Percentiles rank a stretch among this genome's conserved stretches.
Conservation (phyloP, 2,329 filamentous ascomycete species). For the Aspergillus texensis region DNA sequence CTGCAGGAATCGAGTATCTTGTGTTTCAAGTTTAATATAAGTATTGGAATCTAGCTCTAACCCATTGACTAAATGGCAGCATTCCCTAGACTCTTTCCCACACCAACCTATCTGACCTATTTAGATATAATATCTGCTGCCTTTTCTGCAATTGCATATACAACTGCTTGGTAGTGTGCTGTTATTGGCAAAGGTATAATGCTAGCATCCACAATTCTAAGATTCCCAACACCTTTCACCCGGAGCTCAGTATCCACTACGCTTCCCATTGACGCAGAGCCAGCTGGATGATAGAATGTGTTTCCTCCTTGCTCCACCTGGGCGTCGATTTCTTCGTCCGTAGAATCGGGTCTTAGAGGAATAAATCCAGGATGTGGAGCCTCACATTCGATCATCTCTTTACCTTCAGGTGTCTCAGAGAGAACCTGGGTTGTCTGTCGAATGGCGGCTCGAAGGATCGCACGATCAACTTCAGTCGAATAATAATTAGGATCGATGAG, state of each 20-base stretch:
- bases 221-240: constrained; percentile 16
- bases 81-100: too few relatives aligned
- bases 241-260: constrained; percentile 14
- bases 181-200: constrained; percentile 24
- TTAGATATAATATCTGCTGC: constrained; percentile 5
- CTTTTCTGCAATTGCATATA: constrained; percentile 25
- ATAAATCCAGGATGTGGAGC: constrained; percentile 9
- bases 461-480: constrained; percentile 29
- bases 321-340: constrained; percentile 14
- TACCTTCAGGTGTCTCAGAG: constrained; percentile 8
- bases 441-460: constrained; percentile 19
- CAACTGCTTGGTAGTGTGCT: constrained; percentile 22
- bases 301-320: not conserved
- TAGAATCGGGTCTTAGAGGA: not conserved
- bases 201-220: constrained; percentile 31
- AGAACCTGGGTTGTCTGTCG: constrained; percentile 19
- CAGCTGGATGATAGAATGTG: constrained; percentile 24
- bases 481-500: constrained; percentile 36
- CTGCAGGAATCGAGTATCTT: too few relatives aligned
- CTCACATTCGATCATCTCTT: constrained; percentile 23
- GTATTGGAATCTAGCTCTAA: too few relatives aligned
- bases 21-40: too few relatives aligned
- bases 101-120: not conserved
- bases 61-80: too few relatives aligned
- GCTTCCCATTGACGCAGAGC: constrained; percentile 14